Evolutionary conservation across 2,329 filamentous ascomycete species (phyloP).

Genomic region (Chalara sp.): DNA sequence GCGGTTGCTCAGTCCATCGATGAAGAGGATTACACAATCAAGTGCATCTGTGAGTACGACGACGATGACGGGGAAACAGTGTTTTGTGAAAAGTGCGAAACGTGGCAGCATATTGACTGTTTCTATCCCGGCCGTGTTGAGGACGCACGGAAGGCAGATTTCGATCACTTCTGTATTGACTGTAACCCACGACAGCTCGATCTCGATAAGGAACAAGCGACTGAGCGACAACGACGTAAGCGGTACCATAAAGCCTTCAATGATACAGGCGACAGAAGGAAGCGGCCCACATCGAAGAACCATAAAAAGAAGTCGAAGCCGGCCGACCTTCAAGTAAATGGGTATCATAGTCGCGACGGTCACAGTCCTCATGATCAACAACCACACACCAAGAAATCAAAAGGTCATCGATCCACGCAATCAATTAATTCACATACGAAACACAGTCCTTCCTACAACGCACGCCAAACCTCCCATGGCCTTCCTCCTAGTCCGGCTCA

Average conservation of each 20-base stretch:
- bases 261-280: constrained; percentile 60
- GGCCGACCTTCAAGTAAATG: constrained; percentile 58
- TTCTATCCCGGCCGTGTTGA: constrained; percentile 75
- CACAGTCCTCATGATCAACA: constrained; percentile 37
- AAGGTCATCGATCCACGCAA: constrained; percentile 73
- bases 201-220: constrained; percentile 68
- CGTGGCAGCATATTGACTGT: constrained; percentile 97
- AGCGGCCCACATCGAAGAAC: constrained; percentile 70
- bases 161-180: constrained; percentile 80
- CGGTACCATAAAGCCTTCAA: constrained; percentile 44
- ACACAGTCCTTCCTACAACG: constrained; percentile 56
- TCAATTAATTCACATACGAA: constrained; percentile 67
- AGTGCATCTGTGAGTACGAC: constrained; percentile 89
- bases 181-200: constrained; percentile 77
- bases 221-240: constrained; percentile 60
- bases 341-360: constrained; percentile 49
- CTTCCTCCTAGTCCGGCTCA: constrained; percentile 71
- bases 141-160: constrained; percentile 63
- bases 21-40: constrained; percentile 80
- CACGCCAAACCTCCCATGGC: constrained; percentile 48
- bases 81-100: constrained; percentile 90
- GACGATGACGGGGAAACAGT: constrained; percentile 98
- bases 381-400: constrained; percentile 69
- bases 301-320: constrained; percentile 87
- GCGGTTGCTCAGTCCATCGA: constrained; percentile 43